Evolutionary conservation across 345 rosid genomes (phyloP).

Genomic region (Trapa incisa): DNA sequence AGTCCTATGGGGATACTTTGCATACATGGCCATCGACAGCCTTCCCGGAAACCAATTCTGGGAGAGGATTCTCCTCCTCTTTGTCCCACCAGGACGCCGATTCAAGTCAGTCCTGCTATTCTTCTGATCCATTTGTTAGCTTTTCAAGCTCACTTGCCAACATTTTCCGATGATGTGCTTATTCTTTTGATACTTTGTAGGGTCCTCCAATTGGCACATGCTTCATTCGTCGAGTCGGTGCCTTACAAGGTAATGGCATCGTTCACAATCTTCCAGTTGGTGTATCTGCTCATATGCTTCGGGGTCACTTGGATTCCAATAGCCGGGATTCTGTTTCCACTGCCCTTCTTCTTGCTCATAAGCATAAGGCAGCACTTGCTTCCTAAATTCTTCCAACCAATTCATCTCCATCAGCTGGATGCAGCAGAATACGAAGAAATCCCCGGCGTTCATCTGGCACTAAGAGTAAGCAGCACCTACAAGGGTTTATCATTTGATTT

Average conservation of each 20-base stretch:
- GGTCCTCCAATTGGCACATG: conserved; percentile 16
- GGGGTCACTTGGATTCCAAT: conserved; percentile 32
- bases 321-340: conserved; percentile 27
- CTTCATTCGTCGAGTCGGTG: conserved; percentile 4
- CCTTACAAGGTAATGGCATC: conserved; percentile 1
- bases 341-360: conserved; percentile 29
- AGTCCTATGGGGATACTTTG: conserved; percentile 11
- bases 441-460: conserved; percentile 10
- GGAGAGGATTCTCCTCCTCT: conserved; percentile 10
- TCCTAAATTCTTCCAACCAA: conserved; percentile 22
- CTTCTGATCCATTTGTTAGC: background rate
- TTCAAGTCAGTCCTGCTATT: background rate
- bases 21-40: conserved; percentile 9
- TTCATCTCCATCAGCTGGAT: conserved; percentile 39
- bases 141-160: too few relatives aligned
- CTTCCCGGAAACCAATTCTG: conserved; percentile 12
- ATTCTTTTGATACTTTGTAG: conserved; percentile 13
- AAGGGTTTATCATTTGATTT: too few relatives aligned
- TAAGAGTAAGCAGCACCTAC: too few relatives aligned
- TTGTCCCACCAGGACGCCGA: conserved; percentile 5
- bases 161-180: background rate
- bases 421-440: conserved; percentile 60
- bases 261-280: conserved; percentile 21
- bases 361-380: conserved; percentile 22
- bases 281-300: conserved; percentile 20